Conservation (phyloP, 2,329 filamentous ascomycete species). For the Huntiella abstrusa region DNA sequence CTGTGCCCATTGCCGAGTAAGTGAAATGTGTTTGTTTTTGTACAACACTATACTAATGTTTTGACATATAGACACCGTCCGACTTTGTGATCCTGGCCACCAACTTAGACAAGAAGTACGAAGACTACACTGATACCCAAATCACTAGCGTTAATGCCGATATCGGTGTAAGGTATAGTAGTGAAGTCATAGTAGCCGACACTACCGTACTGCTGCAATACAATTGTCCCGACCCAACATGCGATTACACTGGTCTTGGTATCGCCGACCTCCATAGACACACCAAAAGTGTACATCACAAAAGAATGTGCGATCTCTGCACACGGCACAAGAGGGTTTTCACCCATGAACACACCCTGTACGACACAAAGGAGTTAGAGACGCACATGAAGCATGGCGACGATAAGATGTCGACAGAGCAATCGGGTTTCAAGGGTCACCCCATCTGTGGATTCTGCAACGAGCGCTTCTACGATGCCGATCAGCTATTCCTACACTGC, state of each 20-base stretch:
- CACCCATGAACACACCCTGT: conserved; percentile 91
- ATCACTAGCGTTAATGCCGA: conserved; percentile 66
- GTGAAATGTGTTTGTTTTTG: conserved; percentile 17
- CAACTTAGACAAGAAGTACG: conserved; percentile 58
- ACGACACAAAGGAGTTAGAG: conserved; percentile 60
- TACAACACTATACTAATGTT: conserved; percentile 12
- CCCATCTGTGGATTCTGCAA: conserved; percentile 87
- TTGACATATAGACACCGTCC: conserved; percentile 34
- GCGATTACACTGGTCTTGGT: conserved; percentile 58
- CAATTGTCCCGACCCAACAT: conserved; percentile 76
- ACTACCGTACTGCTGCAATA: conserved; percentile 75
- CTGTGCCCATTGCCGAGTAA: conserved; percentile 83
- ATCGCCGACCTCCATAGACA: conserved; percentile 47
- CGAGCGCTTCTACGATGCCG: conserved; percentile 83
- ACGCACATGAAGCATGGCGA: conserved; percentile 84
- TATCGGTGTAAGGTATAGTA: conserved; percentile 81
- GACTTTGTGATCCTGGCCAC: conserved; percentile 85
- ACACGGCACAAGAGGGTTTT: conserved; percentile 93
- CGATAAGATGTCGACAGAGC: conserved; percentile 71
- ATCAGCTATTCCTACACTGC: conserved; percentile 87
- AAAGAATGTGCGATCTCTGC: conserved; percentile 82
- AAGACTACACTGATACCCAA: conserved; percentile 59
- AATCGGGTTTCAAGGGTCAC: conserved; percentile 92
- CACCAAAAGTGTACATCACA: conserved; percentile 64
- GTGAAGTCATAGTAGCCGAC: conserved; percentile 75